phyloP scores from a whole-genome alignment of 805 yeast genomes.

The Pichia californica region DNA sequence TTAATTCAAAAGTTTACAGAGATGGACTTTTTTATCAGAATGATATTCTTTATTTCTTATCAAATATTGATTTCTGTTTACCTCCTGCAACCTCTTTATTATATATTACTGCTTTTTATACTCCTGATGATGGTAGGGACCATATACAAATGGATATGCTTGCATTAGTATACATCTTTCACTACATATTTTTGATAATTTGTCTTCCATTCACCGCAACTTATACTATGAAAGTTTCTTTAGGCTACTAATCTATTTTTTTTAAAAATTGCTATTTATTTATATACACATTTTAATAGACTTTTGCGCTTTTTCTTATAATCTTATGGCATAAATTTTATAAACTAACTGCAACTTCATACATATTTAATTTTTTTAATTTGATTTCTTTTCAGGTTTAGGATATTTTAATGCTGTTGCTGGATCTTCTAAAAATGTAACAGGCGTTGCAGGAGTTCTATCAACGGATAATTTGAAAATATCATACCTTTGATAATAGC shows the following conservation, averaged over 20 bases:
- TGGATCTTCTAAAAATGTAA: background rate
- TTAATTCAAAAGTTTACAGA: constrained; percentile 52
- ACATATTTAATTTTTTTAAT: too few species aligned
- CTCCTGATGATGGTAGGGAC: constrained; percentile 51
- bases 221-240: constrained; percentile 51
- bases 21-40: constrained; percentile 63
- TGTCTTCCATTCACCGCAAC: constrained; percentile 72
- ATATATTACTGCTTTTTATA: constrained; percentile 81
- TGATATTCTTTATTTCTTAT: constrained; percentile 59
- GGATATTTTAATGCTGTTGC: background rate
- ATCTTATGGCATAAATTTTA: too few species aligned
- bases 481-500: background rate
- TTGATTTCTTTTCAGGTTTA: background rate
- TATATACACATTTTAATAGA: too few species aligned
- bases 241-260: constrained; percentile 27
- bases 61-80: constrained; percentile 67
- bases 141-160: constrained; percentile 77
- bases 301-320: too few species aligned
- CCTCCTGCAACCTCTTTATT: constrained; percentile 89
- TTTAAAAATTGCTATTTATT: background rate
- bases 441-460: background rate
- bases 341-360: too few species aligned
- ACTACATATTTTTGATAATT: constrained; percentile 61
- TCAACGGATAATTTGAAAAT: background rate
- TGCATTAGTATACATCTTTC: constrained; percentile 67